Conservation (phyloP, 2,329 filamentous ascomycete genomes). For the Raffaelea deltoideospora region DNA sequence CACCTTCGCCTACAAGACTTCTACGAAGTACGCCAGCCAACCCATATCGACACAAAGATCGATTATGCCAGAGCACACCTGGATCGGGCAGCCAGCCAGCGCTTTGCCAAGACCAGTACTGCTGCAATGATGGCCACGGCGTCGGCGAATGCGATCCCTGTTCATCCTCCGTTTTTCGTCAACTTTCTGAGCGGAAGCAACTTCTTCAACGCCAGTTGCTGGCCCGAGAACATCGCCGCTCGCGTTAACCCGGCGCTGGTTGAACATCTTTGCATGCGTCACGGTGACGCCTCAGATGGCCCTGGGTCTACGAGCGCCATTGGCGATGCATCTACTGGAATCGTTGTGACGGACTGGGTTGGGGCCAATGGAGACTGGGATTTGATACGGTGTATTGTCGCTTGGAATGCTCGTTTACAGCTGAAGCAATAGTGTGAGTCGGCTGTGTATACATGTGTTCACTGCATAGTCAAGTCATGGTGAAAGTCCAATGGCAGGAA, state of each 20-base stretch:
- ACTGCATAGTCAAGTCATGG: too few species aligned
- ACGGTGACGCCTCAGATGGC: constrained; percentile 36
- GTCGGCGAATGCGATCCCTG: constrained; percentile 28
- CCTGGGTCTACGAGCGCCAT: constrained; percentile 33
- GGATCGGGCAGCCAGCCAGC: constrained; percentile 47
- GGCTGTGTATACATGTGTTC: too few species aligned
- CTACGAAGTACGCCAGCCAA: constrained; percentile 67
- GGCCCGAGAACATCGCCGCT: constrained; percentile 83
- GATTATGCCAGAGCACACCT: constrained; percentile 59
- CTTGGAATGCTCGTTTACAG: constrained; percentile 66
- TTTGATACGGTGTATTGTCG: constrained; percentile 70
- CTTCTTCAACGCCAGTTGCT: constrained; percentile 84
- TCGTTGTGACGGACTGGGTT: constrained; percentile 90
- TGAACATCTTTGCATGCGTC: constrained; percentile 44
- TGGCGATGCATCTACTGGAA: constrained; percentile 67
- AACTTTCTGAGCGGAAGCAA: constrained; percentile 89
- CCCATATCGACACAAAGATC: constrained; percentile 71
- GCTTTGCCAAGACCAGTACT: constrained; percentile 14
- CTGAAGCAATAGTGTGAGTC: constrained; percentile 23
- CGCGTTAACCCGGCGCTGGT: constrained; percentile 68
- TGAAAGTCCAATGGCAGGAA: too few species aligned
- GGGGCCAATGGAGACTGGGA: constrained; percentile 83
- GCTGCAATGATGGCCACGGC: constrained; percentile 19
- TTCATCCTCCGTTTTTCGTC: constrained; percentile 43
- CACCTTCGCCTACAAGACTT: constrained; percentile 83